phyloP scores from a whole-genome alignment of 129 eudicot species.

The Artemisia tridentata region DNA sequence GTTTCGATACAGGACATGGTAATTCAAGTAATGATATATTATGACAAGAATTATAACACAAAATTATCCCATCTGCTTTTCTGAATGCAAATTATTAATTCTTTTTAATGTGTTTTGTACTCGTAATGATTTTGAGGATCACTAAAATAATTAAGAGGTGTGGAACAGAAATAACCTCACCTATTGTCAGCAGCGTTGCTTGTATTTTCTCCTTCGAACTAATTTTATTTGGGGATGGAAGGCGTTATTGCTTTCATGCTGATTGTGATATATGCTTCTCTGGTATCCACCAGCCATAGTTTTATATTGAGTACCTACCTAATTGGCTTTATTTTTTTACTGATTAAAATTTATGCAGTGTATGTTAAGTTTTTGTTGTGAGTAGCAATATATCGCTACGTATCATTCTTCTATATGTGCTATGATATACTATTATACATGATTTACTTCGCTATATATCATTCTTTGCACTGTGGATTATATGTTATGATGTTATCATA shows the following conservation, averaged over 20 bases:
- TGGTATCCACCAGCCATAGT: not conserved
- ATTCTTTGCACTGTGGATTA: conserved; percentile 12
- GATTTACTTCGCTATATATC: conserved; percentile 16
- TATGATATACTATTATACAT: conserved; percentile 15
- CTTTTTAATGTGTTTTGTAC: not conserved
- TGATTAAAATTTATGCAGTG: not conserved
- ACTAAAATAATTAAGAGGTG: not conserved
- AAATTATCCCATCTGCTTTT: too few relatives aligned
- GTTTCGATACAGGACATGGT: too few relatives aligned
- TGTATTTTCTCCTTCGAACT: conserved; percentile 3
- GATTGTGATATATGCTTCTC: not conserved
- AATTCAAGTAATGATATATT: too few relatives aligned
- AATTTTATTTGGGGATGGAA: not conserved
- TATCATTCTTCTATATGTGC: not conserved
- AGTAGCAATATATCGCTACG: not conserved
- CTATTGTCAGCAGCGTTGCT: not conserved
- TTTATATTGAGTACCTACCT: not conserved
- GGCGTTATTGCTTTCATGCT: not conserved
- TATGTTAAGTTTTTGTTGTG: not conserved
- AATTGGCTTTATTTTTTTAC: not conserved
- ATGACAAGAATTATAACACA: too few relatives aligned
- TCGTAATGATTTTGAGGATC: not conserved
- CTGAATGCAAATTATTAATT: too few relatives aligned
- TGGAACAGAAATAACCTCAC: conserved; percentile 5
- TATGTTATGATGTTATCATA: conserved; percentile 9